These are phyloP conservation scores for Boletellus sp. DNA, from an alignment of 768 basidiomycete genomes.

Conservation along the genomic window DNA sequence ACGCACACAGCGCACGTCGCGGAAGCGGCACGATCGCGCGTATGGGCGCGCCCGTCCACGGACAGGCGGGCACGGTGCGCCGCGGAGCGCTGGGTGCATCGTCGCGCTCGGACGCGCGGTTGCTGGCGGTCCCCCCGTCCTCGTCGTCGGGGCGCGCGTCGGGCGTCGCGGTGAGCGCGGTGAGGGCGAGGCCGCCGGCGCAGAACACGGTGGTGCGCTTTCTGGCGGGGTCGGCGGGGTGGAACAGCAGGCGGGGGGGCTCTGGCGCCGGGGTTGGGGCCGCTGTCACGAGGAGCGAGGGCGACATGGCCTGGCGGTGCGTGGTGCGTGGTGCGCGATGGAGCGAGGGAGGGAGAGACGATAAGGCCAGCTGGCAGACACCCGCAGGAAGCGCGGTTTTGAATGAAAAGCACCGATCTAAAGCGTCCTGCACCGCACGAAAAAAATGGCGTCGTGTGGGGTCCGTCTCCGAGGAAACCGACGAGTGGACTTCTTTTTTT, in stretches of 20 bases:
- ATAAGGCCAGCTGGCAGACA: too few relatives aligned
- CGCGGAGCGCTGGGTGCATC: background rate
- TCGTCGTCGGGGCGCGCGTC: background rate
- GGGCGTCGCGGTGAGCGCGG: background rate
- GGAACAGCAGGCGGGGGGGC: background rate
- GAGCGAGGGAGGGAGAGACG: background rate
- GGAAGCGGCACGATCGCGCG: conserved; percentile 23
- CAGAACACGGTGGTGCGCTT: too few relatives aligned
- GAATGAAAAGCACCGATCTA: background rate
- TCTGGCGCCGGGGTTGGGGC: background rate
- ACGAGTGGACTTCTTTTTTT: background rate
- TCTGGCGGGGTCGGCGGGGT: background rate
- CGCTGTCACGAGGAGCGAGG: conserved; percentile 3
- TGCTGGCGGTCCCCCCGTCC: too few relatives aligned
- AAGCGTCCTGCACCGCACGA: background rate
- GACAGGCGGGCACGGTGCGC: background rate
- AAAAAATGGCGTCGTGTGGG: background rate
- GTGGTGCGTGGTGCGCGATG: background rate
- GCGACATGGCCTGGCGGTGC: conserved; percentile 7
- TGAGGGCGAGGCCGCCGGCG: background rate
- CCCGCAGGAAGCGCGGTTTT: too few relatives aligned
- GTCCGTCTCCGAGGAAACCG: background rate
- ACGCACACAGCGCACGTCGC: background rate
- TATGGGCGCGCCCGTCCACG: conserved; percentile 21
- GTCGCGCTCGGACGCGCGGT: background rate